Evolutionary conservation across 352 stramenopile species (phyloP).

Genomic region (Phytophthora hybrid): DNA sequence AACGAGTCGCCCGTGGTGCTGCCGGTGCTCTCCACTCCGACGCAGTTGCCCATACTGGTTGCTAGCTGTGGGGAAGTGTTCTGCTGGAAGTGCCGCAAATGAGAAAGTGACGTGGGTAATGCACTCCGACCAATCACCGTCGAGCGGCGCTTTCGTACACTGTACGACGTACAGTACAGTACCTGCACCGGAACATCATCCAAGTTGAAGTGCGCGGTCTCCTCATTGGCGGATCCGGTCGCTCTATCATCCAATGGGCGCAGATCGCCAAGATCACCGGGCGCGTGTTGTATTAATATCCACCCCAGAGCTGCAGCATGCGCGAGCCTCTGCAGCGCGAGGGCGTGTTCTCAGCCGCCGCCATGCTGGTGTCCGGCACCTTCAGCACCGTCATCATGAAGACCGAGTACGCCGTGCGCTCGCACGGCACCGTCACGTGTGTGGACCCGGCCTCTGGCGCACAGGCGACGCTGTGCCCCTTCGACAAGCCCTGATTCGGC

Average conservation of each 20-base stretch:
- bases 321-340: slow-evolving; percentile 38
- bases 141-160: too few relatives aligned
- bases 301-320: slow-evolving; percentile 15
- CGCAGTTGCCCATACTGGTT: slow-evolving; percentile 66
- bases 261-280: background rate
- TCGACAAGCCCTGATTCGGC: slow-evolving; percentile 89
- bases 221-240: background rate
- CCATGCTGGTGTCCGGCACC: slow-evolving; percentile 85
- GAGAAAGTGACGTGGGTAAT: slow-evolving; percentile 24
- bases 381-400: slow-evolving; percentile 91
- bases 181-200: background rate
- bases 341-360: slow-evolving; percentile 59
- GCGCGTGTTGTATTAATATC: too few relatives aligned
- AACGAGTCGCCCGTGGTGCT: slow-evolving; percentile 56
- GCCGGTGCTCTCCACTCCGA: slow-evolving; percentile 37
- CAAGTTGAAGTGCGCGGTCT: slow-evolving; percentile 22
- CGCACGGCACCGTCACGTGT: slow-evolving; percentile 61
- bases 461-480: slow-evolving; percentile 70
- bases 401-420: slow-evolving; percentile 76
- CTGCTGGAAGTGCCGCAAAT: slow-evolving; percentile 8
- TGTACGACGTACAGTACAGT: too few relatives aligned
- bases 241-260: slow-evolving; percentile 16
- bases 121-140: slow-evolving; percentile 12
- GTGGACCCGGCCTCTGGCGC: slow-evolving; percentile 51
- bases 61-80: background rate